These are phyloP conservation scores for Neoscytalidium dimidiatum DNA, from an alignment of 2,329 filamentous ascomycete species.

Conservation along the genomic window DNA sequence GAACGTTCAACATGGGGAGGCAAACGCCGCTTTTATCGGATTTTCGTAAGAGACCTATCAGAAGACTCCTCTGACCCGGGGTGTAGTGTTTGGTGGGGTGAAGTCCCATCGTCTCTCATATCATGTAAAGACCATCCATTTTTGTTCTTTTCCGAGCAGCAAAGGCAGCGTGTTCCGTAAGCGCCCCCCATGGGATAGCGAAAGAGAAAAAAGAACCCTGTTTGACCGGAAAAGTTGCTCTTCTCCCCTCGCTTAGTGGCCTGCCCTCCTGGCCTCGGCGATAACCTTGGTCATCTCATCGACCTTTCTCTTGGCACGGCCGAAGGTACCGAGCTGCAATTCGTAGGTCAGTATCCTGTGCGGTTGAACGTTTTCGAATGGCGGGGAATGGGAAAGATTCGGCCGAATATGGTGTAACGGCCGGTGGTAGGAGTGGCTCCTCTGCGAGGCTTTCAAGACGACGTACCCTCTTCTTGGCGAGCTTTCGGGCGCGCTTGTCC, in stretches of 20 bases:
- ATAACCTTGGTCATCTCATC: slow-evolving; percentile 99
- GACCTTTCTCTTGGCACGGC: slow-evolving; percentile 98
- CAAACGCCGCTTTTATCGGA: slow-evolving; percentile 11
- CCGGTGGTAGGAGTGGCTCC: background rate
- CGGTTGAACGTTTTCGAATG: background rate
- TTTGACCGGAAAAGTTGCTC: slow-evolving; percentile 13
- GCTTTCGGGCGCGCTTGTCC: slow-evolving; percentile 98
- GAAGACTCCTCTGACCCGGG: slow-evolving; percentile 14
- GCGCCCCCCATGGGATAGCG: slow-evolving; percentile 4
- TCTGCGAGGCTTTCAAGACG: slow-evolving; percentile 3
- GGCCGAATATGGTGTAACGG: background rate
- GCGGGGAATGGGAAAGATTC: background rate
- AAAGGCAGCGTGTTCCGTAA: slow-evolving; percentile 5
- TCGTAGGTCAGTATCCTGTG: slow-evolving; percentile 29
- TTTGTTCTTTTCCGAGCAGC: slow-evolving; percentile 3
- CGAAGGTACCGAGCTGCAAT: slow-evolving; percentile 89
- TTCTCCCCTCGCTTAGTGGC: slow-evolving; percentile 56
- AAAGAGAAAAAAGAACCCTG: slow-evolving; percentile 15
- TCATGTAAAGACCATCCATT: slow-evolving; percentile 12
- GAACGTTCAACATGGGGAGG: slow-evolving; percentile 2
- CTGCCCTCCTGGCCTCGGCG: slow-evolving; percentile 84
- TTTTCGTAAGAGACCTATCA: slow-evolving; percentile 12
- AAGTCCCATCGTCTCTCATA: slow-evolving; percentile 9
- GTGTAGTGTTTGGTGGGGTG: slow-evolving; percentile 2
- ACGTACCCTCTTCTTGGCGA: slow-evolving; percentile 97